Conservation (phyloP, 352 stramenopile species). For the Achlya hypogyna region DNA sequence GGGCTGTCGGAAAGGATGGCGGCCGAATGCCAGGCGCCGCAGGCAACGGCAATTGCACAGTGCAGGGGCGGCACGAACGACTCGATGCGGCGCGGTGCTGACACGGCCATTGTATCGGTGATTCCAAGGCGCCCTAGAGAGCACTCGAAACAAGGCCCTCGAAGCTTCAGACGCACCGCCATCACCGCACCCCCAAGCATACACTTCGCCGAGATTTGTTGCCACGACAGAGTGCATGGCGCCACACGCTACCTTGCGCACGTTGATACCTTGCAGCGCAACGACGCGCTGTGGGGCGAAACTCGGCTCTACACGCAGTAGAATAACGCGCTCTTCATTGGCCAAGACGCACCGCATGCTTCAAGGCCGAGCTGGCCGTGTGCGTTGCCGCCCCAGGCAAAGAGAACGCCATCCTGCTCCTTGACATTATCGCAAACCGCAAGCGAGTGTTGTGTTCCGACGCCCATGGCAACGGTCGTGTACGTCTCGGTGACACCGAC, state of each 20-base stretch:
- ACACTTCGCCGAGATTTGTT: slow-evolving; percentile 78
- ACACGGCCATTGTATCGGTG: background rate
- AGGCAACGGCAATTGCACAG: slow-evolving; percentile 46
- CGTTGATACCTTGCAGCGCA: slow-evolving; percentile 31
- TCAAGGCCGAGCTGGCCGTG: slow-evolving; percentile 46
- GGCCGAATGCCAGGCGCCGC: slow-evolving; percentile 62
- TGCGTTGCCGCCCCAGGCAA: slow-evolving; percentile 67
- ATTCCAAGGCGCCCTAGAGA: slow-evolving; percentile 1
- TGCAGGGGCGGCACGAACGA: background rate
- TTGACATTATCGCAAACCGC: slow-evolving; percentile 59
- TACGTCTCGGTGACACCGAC: slow-evolving; percentile 50
- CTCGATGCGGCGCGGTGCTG: background rate
- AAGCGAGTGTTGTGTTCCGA: slow-evolving; percentile 52
- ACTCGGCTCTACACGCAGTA: too few species aligned
- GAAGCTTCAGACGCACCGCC: slow-evolving; percentile 26
- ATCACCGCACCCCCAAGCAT: slow-evolving; percentile 91
- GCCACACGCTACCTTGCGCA: slow-evolving; percentile 83
- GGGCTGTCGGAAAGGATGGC: slow-evolving; percentile 34
- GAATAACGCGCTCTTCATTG: too few species aligned
- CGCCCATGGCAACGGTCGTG: slow-evolving; percentile 39
- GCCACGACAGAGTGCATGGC: slow-evolving; percentile 87
- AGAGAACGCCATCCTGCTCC: slow-evolving; percentile 51
- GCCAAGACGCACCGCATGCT: background rate
- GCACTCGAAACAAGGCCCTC: background rate
- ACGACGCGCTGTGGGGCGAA: slow-evolving; percentile 36